Base-by-base conservation (phyloP, 306 rosid species). In the Inga oerstediana region DNA sequence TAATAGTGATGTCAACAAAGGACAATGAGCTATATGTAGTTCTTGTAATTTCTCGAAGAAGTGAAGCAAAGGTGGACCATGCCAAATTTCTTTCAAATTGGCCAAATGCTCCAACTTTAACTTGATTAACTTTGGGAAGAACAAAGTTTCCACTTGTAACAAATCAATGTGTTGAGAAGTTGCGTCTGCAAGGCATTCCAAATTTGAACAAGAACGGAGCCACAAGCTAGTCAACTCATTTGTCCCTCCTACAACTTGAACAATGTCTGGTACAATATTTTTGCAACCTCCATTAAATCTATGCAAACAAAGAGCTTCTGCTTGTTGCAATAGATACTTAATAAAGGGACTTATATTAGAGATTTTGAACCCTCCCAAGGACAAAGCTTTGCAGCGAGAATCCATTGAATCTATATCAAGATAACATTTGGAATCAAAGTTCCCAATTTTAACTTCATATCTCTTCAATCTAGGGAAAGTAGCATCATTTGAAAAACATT, bases 1-100 rank as follows among this genome's bases (percentile, higher is more conserved):
- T 44, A 72, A 72, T 43, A 72, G 72, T 10, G 83, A 72, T 56
- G 46, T 71, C 17, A 79, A 27, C 83, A 41, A 16, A 27, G 39
- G n/a, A 35, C 83, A 80, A 0, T 1, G 0, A 1, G 0, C 4
- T 10, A 80, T 7, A 2, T 1, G 0, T 3, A 80, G 72, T 32
- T 58, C 49, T 58, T 80, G 30, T 30, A 80, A 71, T 37, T 58
- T 72, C 48, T 72, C 72, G 1, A 56, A 59, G 15, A 58, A 43
- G 72, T 37, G 0, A 71, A 12, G 49, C 3, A 44, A 10, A 13
- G 62, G 45, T 58, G 61, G 37, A 74, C 84, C 84, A 10, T 1
- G 22, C 30, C n/a, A 81, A 13, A 81, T 15, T 48, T 61, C 54
- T 20, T 7, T 65, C 7, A 81, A 81, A n/a, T 19, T 19, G 5